Evolutionary conservation across 805 yeast genomes (phyloP).

Genomic region (Metschnikowia kofuensis): DNA sequence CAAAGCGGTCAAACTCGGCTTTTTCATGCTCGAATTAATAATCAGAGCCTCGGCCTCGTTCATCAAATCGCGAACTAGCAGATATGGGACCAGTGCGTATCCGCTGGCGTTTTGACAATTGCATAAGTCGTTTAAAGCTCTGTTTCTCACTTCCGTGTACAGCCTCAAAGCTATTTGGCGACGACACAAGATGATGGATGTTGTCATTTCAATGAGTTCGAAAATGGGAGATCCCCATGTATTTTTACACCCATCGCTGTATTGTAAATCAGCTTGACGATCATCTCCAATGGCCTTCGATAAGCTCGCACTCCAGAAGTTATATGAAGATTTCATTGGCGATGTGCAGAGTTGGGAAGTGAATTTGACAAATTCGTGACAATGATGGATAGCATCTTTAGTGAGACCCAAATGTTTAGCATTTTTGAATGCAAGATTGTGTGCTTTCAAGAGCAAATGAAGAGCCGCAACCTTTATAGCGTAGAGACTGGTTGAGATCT

Average conservation of each 20-base stretch:
- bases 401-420: slow-evolving; percentile 51
- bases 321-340: slow-evolving; percentile 18
- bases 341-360: slow-evolving; percentile 24
- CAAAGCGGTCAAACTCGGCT: no score
- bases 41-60: slow-evolving; percentile 1
- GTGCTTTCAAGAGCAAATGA: slow-evolving; percentile 33
- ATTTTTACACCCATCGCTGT: neutral
- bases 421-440: slow-evolving; percentile 36
- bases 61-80: slow-evolving; percentile 3
- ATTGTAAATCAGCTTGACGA: slow-evolving; percentile 1
- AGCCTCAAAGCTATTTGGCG: neutral
- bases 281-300: slow-evolving; percentile 16
- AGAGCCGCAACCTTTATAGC: slow-evolving; percentile 38
- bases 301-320: slow-evolving; percentile 13
- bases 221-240: slow-evolving; percentile 6
- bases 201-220: neutral
- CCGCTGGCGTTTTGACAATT: neutral
- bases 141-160: neutral
- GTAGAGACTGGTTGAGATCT: slow-evolving; percentile 17
- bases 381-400: slow-evolving; percentile 55
- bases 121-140: neutral
- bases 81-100: neutral
- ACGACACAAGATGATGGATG: neutral
- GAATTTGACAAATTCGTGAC: slow-evolving; percentile 46
- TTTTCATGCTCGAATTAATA: neutral